phyloP scores from a whole-genome alignment of 805 yeast species.

The Wickerhamiella azymoides region DNA sequence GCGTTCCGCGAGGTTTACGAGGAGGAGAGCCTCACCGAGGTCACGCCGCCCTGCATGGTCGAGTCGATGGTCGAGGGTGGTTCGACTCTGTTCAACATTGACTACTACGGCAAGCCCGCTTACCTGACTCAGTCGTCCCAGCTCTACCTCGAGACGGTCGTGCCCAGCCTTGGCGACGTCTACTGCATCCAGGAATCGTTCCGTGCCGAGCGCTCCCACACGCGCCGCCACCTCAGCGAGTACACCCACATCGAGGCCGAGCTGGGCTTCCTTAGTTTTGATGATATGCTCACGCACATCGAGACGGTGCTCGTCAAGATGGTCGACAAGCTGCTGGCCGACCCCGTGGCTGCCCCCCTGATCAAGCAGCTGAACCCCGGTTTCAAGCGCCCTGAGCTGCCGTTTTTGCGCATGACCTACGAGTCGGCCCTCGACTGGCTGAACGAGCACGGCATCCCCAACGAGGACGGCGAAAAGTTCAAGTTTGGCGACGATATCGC shows the following conservation, averaged over 20 bases:
- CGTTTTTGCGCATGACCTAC: slow-evolving; percentile 87
- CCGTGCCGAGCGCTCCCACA: slow-evolving; percentile 98
- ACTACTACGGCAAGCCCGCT: slow-evolving; percentile 95
- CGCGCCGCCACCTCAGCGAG: slow-evolving; percentile 94
- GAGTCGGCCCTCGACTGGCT: slow-evolving; percentile 89
- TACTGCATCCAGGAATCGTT: slow-evolving; percentile 96
- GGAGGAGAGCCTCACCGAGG: slow-evolving; percentile 71
- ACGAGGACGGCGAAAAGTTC: slow-evolving; percentile 89
- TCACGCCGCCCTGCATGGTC: slow-evolving; percentile 99
- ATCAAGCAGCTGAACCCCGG: slow-evolving; percentile 85
- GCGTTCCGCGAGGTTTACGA: slow-evolving; percentile 63
- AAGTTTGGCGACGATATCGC: slow-evolving; percentile 98
- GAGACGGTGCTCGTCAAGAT: slow-evolving; percentile 62
- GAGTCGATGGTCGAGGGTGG: slow-evolving; percentile 99
- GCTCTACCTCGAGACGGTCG: slow-evolving; percentile 87
- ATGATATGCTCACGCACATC: slow-evolving; percentile 71
- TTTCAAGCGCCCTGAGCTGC: slow-evolving; percentile 66
- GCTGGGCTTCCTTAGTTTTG: slow-evolving; percentile 74
- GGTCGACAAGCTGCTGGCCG: slow-evolving; percentile 66
- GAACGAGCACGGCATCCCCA: slow-evolving; percentile 83
- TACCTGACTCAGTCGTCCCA: slow-evolving; percentile 94
- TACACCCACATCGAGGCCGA: slow-evolving; percentile 96
- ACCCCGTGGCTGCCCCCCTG: slow-evolving; percentile 85
- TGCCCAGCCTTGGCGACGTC: slow-evolving; percentile 94
- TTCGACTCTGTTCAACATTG: slow-evolving; percentile 80